A percentile compares a stretch with the other conserved stretches of the same genome.
Evolutionary conservation across 768 basidiomycete species (phyloP).

Genomic region (Tylopilus plumbeoviolaceoides): DNA sequence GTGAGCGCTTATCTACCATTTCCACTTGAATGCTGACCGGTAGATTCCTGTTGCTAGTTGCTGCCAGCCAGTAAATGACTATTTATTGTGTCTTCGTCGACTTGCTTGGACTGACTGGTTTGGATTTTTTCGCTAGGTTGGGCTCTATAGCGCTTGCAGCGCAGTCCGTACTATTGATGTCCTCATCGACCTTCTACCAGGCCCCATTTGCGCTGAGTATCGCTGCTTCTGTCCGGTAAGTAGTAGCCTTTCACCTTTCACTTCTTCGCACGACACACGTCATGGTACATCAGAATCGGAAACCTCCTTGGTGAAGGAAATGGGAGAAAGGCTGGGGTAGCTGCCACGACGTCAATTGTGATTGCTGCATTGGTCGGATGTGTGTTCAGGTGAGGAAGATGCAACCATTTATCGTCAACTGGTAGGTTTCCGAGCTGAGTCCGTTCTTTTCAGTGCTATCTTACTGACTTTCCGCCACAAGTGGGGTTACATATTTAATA

Average conservation of each 20-base stretch:
- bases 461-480: slow-evolving; percentile 59
- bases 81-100: background rate
- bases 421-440: background rate
- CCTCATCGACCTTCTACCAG: slow-evolving; percentile 74
- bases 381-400: slow-evolving; percentile 51
- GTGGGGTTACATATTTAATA: slow-evolving; percentile 76
- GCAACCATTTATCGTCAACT: background rate
- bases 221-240: slow-evolving; percentile 80
- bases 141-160: slow-evolving; percentile 81
- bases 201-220: slow-evolving; percentile 80
- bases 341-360: slow-evolving; percentile 59
- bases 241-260: slow-evolving; percentile 25
- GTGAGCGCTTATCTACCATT: slow-evolving; percentile 15
- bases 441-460: slow-evolving; percentile 38
- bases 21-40: background rate
- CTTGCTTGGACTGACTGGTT: background rate
- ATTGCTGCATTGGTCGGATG: slow-evolving; percentile 60
- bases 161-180: slow-evolving; percentile 81
- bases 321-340: slow-evolving; percentile 64
- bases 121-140: slow-evolving; percentile 42
- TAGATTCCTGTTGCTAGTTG: slow-evolving; percentile 32
- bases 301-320: slow-evolving; percentile 84
- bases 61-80: slow-evolving; percentile 46
- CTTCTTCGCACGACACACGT: background rate
- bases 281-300: slow-evolving; percentile 54